phyloP scores from a whole-genome alignment of 352 stramenopile species.

The Phytopythium cucurbitacearum region DNA sequence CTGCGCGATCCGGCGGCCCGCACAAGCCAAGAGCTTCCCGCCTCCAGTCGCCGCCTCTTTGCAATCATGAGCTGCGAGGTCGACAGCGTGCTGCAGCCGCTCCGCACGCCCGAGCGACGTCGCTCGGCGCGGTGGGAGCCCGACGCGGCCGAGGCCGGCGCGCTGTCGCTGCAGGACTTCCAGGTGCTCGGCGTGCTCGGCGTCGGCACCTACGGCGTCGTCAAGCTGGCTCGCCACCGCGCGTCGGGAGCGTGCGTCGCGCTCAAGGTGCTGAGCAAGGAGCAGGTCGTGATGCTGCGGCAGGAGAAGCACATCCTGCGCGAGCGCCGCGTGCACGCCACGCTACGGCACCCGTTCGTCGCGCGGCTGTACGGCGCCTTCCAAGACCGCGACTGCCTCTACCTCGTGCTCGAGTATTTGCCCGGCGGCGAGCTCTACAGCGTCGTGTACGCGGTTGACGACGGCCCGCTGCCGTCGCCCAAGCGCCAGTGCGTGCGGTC shows the following conservation, averaged over 20 bases:
- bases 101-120: no score
- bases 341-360: conserved; percentile 67
- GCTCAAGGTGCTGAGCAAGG: conserved; percentile 74
- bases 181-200: conserved; percentile 68
- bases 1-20: no score
- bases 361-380: conserved; percentile 72
- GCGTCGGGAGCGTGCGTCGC: conserved; percentile 55
- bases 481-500: no score
- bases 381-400: conserved; percentile 79
- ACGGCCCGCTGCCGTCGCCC: conserved; percentile 1
- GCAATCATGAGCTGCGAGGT: no score
- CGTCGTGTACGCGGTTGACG: conserved; percentile 49
- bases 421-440: conserved; percentile 78
- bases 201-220: conserved; percentile 72
- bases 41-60: no score
- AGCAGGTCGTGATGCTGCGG: conserved; percentile 65
- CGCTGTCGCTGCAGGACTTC: conserved; percentile 48
- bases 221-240: conserved; percentile 71
- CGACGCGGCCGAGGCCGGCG: not conserved
- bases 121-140: no score
- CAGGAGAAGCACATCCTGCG: conserved; percentile 78
- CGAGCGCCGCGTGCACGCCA: conserved; percentile 62
- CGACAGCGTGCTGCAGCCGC: no score
- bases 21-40: no score
- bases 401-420: conserved; percentile 77